Base-by-base conservation (phyloP, 192 early-diverging fungal genomes). In the Backusella tuberculispora region DNA sequence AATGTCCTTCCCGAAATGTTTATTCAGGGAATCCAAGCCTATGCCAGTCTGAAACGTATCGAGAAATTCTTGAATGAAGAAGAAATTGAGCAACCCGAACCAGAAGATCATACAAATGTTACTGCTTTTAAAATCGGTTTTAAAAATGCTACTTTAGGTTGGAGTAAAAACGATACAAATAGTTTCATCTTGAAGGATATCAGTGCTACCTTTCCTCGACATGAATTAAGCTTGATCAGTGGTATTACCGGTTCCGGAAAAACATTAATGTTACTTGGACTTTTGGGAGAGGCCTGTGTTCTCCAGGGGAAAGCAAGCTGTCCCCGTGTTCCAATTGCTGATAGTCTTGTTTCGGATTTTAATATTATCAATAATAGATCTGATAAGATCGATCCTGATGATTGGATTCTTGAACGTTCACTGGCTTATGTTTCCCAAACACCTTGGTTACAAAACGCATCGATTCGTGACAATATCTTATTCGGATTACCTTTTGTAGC, bases 241-340 rank as follows among this genome's bases (percentile, higher is more conserved):
- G 97, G 97, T 17, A 72, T 92, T 5, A 97, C 96, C 5, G 96
- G 94, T 5, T 85, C 91, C 6, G 98, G 98, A 43, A 99, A 99
- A 77, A 90, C 92, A 1, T 87, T 91, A 26, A 76, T 99, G 26
- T 74, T 97, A 24, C 75, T 93, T 46, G 94, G 94, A 10, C 84
- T 98, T 2, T 79, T 98, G 12, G 92, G 95, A 26, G 96, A 97
- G 80, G 69, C 78, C 43, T 48, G 42, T 14, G 7, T 80, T 5
- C 26, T 71, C 14, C 21, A 65, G 15, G 88, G 88, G 0, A 50
- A 72, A 9, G 81, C 81, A 1, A 71, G 80, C 53, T 78, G 81
- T 48, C 84, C 85, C 7, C 79, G 72, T 19, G 45, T 74, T 0
- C 37, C 70, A 6, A 34, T 82, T 5, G 64, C 71, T 37, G 74